A percentile compares a stretch with the other conserved stretches of the same genome.
Conservation (phyloP, 257 asterid genomes). For the Marsdenia floribunda region DNA sequence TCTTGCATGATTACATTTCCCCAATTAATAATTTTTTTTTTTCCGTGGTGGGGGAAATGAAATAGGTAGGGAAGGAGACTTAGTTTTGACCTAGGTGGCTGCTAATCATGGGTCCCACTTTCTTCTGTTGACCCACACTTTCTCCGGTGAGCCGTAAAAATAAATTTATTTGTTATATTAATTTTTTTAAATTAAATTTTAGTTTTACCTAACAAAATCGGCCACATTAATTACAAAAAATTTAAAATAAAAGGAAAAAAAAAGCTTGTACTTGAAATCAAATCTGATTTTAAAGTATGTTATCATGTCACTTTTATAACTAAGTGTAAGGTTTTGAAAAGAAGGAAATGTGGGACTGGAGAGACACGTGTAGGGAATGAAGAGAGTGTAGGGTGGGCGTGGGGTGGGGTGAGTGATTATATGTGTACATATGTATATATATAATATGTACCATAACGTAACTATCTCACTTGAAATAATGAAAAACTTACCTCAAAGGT, state of each 20-base stretch:
- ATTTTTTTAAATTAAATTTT: too few relatives aligned
- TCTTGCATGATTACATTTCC: too few relatives aligned
- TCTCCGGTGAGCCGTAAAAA: conserved; percentile 11
- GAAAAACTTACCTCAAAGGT: conserved; percentile 24
- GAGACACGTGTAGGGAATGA: conserved; percentile 22
- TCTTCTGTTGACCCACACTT: conserved; percentile 34
- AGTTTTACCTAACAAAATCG: too few relatives aligned
- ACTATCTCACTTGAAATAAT: not conserved
- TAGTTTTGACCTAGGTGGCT: conserved; percentile 49
- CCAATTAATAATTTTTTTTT: not conserved
- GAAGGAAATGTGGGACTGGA: not conserved
- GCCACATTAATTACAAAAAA: too few relatives aligned
- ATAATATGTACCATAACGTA: not conserved
- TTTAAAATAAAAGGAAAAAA: too few relatives aligned
- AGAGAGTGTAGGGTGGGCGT: not conserved
- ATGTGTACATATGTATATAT: too few relatives aligned
- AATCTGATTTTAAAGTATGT: too few relatives aligned
- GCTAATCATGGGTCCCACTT: conserved; percentile 28
- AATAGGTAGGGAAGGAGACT: conserved; percentile 3
- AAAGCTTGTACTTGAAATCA: too few relatives aligned
- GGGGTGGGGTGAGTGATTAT: not conserved
- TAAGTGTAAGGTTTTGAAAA: not conserved
- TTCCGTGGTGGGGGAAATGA: not conserved
- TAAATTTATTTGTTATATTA: too few relatives aligned
- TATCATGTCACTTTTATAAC: too few relatives aligned